These are phyloP conservation scores for Gamarada debralockiae DNA, from an alignment of 495 filamentous ascomycete species.

Conservation along the genomic window DNA sequence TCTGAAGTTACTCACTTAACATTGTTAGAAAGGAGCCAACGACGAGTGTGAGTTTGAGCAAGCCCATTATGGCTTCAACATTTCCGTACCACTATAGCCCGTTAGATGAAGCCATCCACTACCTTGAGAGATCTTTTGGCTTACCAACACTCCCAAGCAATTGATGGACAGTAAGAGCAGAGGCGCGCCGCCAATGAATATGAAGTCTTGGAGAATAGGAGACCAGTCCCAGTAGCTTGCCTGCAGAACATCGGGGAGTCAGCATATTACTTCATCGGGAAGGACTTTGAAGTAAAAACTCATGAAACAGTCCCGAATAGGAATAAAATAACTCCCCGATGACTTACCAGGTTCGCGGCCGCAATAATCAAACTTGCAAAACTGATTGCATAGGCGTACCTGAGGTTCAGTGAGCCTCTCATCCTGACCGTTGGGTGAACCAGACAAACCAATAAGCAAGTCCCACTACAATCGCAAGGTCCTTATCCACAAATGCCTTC, in stretches of 20 bases:
- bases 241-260: too few relatives aligned
- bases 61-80: too few relatives aligned
- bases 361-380: constrained; percentile 10
- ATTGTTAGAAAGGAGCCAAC: background rate
- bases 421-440: too few relatives aligned
- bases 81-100: too few relatives aligned
- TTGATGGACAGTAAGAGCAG: too few relatives aligned
- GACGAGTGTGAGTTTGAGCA: background rate
- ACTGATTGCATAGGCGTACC: constrained; percentile 11
- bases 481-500: constrained; percentile 30
- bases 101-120: too few relatives aligned
- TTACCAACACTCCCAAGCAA: too few relatives aligned
- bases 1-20: too few relatives aligned
- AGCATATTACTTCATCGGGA: too few relatives aligned
- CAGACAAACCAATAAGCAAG: constrained; percentile 23
- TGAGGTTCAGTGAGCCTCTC: background rate
- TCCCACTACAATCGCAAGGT: constrained; percentile 30
- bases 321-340: background rate
- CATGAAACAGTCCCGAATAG: constrained; percentile 25
- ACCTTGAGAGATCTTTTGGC: too few relatives aligned
- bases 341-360: background rate
- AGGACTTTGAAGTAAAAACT: too few relatives aligned
- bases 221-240: background rate
- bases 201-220: background rate
- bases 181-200: too few relatives aligned